phyloP scores from a whole-genome alignment of 257 asterid genomes.

The Dorcoceras hygrometricum region DNA sequence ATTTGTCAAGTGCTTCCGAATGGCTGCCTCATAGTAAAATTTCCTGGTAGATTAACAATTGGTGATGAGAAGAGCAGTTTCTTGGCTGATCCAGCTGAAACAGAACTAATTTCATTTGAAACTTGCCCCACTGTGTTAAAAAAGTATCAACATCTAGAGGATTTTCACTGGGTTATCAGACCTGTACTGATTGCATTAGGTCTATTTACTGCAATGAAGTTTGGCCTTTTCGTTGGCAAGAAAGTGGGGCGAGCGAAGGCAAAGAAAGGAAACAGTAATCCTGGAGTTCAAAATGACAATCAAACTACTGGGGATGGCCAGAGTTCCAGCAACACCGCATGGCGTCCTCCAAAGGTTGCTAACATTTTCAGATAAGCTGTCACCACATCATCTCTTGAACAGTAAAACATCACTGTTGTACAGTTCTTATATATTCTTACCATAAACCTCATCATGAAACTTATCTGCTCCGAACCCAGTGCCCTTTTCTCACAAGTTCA shows the following conservation, averaged over 20 bases:
- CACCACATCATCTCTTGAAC: background rate
- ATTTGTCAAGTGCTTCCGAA: slow-evolving; percentile 64
- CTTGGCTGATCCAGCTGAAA: slow-evolving; percentile 85
- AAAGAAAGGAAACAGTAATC: slow-evolving; percentile 25
- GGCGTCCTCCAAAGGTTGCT: slow-evolving; percentile 71
- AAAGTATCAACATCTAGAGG: slow-evolving; percentile 83
- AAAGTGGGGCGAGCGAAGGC: slow-evolving; percentile 38
- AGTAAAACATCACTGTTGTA: background rate
- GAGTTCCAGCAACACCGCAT: slow-evolving; percentile 32
- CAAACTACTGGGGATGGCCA: slow-evolving; percentile 36
- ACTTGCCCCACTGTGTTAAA: slow-evolving; percentile 50
- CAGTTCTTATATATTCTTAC: slow-evolving; percentile 11
- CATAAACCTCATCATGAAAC: background rate
- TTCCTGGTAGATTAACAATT: slow-evolving; percentile 57
- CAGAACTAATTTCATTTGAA: slow-evolving; percentile 59
- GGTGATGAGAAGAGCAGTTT: slow-evolving; percentile 36
- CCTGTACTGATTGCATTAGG: slow-evolving; percentile 74
- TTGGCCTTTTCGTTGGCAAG: slow-evolving; percentile 63
- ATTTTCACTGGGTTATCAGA: slow-evolving; percentile 90
- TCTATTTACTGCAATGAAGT: slow-evolving; percentile 65
- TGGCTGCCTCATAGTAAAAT: slow-evolving; percentile 72
- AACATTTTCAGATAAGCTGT: slow-evolving; percentile 53
- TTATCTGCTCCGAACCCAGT: background rate
- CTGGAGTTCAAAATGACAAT: slow-evolving; percentile 29
- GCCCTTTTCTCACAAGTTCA: background rate